Conservation (phyloP, 1,284 basidiomycete genomes). For the Ganoderma boninense region DNA sequence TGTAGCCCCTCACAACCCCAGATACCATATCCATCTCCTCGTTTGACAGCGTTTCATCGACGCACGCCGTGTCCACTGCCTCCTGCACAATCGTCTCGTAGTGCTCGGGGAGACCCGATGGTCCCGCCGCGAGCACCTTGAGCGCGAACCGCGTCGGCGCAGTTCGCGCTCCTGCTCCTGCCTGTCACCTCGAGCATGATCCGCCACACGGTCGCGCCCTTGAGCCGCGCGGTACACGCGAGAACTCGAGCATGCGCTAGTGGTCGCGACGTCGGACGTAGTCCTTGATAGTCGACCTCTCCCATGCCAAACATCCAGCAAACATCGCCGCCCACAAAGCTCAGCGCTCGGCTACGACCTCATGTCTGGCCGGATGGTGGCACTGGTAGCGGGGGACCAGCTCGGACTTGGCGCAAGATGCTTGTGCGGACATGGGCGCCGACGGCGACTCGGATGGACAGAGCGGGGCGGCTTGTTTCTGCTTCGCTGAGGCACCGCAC, state of each 20-base stretch:
- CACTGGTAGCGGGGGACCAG: neutral
- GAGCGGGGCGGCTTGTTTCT: neutral
- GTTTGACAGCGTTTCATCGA: neutral
- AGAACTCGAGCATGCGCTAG: neutral
- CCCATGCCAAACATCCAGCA: neutral
- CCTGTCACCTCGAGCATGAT: neutral
- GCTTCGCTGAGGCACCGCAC: neutral
- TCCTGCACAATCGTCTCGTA: neutral
- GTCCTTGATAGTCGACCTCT: neutral
- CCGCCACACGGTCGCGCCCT: neutral
- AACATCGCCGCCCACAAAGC: neutral
- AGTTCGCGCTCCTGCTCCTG: neutral
- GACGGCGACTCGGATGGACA: neutral
- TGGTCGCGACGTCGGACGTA: neutral
- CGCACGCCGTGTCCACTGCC: neutral
- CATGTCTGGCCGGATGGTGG: neutral
- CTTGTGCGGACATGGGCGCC: neutral
- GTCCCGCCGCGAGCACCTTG: neutral
- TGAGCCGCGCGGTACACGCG: neutral
- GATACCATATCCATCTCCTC: neutral
- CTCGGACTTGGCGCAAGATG: neutral
- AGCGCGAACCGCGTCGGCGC: no score
- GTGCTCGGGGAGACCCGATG: neutral
- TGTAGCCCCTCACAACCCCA: neutral
- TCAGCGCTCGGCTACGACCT: no score